phyloP scores from a whole-genome alignment of 257 asterid species.

The Solanum chmielewskii region DNA sequence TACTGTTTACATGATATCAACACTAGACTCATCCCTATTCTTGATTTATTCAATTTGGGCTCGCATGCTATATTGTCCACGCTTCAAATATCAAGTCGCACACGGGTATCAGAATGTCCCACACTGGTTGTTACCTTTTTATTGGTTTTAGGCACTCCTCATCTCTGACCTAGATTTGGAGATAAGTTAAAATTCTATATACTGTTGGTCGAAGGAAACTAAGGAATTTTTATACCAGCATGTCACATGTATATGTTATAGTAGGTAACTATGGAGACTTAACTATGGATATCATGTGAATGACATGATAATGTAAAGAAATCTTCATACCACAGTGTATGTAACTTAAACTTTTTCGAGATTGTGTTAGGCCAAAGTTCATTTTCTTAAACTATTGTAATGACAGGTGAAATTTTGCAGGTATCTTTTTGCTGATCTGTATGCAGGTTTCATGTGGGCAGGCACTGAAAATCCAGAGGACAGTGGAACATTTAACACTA shows the following conservation, averaged over 20 bases:
- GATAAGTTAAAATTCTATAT: no score
- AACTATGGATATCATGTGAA: neutral
- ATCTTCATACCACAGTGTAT: neutral
- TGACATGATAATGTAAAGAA: neutral
- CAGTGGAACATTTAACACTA: conserved; percentile 52
- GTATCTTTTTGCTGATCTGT: conserved; percentile 71
- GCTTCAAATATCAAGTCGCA: neutral
- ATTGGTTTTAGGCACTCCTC: neutral
- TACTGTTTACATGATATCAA: neutral
- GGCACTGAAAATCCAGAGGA: conserved; percentile 51
- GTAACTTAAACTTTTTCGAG: neutral
- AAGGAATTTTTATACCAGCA: neutral
- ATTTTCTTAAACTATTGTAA: neutral
- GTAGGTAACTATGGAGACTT: neutral
- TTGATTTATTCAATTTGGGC: neutral
- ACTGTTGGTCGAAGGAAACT: neutral
- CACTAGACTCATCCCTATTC: neutral
- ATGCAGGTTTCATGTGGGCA: conserved; percentile 60
- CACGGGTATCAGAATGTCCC: neutral
- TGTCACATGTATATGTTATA: neutral
- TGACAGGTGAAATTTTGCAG: conserved; percentile 22
- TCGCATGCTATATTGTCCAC: neutral
- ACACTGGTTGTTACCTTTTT: neutral
- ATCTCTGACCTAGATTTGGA: neutral
- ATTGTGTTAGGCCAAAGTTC: neutral